Base-by-base conservation (phyloP, 805 yeast genomes). In the Lipomyces sp. region DNA sequence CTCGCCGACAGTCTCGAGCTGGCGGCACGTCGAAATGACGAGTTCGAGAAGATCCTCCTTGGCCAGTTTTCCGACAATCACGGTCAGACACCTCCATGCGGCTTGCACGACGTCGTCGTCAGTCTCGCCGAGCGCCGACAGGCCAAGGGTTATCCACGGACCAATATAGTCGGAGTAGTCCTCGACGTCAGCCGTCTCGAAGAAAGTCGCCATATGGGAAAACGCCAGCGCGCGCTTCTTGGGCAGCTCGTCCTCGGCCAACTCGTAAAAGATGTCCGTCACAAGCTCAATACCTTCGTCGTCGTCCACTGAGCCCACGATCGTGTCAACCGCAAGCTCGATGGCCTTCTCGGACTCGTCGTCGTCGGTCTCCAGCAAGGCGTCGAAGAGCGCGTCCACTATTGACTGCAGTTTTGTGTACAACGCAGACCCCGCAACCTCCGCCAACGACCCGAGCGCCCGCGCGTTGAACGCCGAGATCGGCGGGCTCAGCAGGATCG, bases 381-480 rank as follows among this genome's bases (percentile, higher is more conserved):
- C 80, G 50, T 78, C 79, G 21, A 90, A 81, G 45, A 93, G 72
- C 0, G 90, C 75, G 61, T 83, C 84, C 51, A 91, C 80, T 53
- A 93, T 86, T 3, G 80, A 70, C 0, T 88, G 75, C 53, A 91
- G 74, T 58, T 91, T 80, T 61, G 76, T 80, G 74, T 82, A 82
- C 58, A 89, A 71, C 0, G 95, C 86, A 33, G 80, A 68, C 23
- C 96, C 97, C 22, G 96, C 96, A 43, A 87, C 96, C 45, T 86
- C 82, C 0, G 95, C 95, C 66, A 90, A 76, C 0, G 95, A 81
- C 22, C 93, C 87, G 51, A 90, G 73, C 2, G 96, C 95, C 47
- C 78, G 76, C n/a, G 96, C 95, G 70, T 89, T 87, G 71, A 83
- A 83, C 0, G 80, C 74, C 60, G 86, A 87, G 48, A 90, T 81